A percentile compares a stretch with the other conserved stretches of the same genome.
These are phyloP conservation scores for Diaporthe citrichinensis DNA, from an alignment of 2,329 filamentous ascomycete species.

Conservation along the genomic window DNA sequence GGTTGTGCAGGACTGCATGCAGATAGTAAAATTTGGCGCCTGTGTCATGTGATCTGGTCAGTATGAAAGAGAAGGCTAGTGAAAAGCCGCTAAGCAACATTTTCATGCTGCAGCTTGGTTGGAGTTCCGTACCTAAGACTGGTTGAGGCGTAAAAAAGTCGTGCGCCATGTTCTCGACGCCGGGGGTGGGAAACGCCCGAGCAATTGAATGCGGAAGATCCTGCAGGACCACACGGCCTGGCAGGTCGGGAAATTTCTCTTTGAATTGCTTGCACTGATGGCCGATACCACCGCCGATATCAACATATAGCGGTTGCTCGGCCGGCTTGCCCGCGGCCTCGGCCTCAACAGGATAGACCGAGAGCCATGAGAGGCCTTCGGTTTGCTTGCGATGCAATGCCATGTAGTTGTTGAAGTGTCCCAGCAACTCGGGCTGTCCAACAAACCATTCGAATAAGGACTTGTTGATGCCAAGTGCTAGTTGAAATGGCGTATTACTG, in stretches of 20 bases:
- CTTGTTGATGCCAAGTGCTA: slow-evolving; percentile 40
- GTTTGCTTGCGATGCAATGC: slow-evolving; percentile 40
- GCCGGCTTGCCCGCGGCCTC: neutral
- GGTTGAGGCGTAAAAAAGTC: slow-evolving; percentile 44
- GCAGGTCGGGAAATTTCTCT: slow-evolving; percentile 41
- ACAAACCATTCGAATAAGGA: slow-evolving; percentile 39
- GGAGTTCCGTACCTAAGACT: neutral
- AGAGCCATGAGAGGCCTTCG: slow-evolving; percentile 42
- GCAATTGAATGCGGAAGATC: slow-evolving; percentile 46
- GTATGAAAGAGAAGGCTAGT: no score
- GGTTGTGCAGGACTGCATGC: slow-evolving; percentile 42
- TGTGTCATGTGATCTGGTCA: neutral
- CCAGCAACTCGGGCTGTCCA: slow-evolving; percentile 38
- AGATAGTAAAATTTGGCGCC: slow-evolving; percentile 45
- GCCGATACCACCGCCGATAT: slow-evolving; percentile 48
- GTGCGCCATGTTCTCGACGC: slow-evolving; percentile 48
- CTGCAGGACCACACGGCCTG: slow-evolving; percentile 46
- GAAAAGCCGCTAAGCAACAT: neutral
- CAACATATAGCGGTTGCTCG: slow-evolving; percentile 41
- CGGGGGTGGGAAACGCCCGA: slow-evolving; percentile 35
- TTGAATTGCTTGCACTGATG: slow-evolving; percentile 46
- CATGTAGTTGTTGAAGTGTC: slow-evolving; percentile 46
- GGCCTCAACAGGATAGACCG: slow-evolving; percentile 44
- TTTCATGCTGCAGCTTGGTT: neutral
- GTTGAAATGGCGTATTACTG: slow-evolving; percentile 43